Base-by-base conservation (phyloP, 306 rosid genomes). In the Calophaca sinica region DNA sequence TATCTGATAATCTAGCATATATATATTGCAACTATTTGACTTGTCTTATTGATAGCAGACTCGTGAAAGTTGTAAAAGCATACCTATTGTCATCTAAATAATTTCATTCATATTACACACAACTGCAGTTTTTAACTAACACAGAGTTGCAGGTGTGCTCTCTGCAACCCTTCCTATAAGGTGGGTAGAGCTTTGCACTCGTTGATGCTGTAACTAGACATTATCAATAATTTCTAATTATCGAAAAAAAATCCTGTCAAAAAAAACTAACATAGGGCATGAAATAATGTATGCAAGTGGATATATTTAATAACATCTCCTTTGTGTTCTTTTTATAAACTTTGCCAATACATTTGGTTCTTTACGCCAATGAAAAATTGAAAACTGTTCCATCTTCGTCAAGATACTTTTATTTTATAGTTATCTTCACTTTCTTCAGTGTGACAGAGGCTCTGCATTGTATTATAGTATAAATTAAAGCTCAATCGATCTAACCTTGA, bases 331-430 rank as follows among this genome's bases (percentile, higher is more conserved):
- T 31, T 35, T 61, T 7, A 36, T 13, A 32, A 35, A 36, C 7
- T 59, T 5, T 12, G 7, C 7, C 42, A 38, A 38, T 38, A 38
- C 42, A 60, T n/a, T 20, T 35, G 44, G 31, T 9, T 61, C 48
- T 61, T n/a, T 61, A 33, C 5, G 9, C 65, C 65, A 59, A 59
- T 59, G 65, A 38, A 55, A 55, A 55, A 55, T 28, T 26, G 11
- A 55, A 46, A 28, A 28, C 62, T 28, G 7, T 38, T 38, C 42
- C 42, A 38, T 38, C 42, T 4, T 38, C 42, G 42, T 38, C 7
- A 5, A 38, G 7, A 4, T 55, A 28, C 62, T 28, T 11, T 2
- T 55, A 55, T 9, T 8, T 9, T 55, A 55, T 55, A 55, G 36
- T 55, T 55, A 36, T 11, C n/a, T 54, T 55, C 31, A 9, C 26